These are phyloP conservation scores for Potentilla sterilis DNA, from an alignment of 306 rosid genomes.

Conservation along the genomic window DNA sequence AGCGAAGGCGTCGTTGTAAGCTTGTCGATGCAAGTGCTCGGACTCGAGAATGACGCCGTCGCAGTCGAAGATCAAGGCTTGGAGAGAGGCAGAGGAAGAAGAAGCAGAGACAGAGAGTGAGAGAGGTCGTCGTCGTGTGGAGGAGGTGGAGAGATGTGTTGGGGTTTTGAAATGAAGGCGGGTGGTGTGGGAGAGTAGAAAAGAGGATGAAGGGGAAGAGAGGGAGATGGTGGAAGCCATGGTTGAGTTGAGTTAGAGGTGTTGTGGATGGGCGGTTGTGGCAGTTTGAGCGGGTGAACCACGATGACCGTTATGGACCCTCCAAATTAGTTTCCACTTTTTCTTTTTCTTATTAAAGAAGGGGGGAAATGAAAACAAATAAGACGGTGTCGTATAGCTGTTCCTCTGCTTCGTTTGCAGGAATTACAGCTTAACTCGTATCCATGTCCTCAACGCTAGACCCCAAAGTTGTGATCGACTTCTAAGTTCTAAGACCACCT, in stretches of 20 bases:
- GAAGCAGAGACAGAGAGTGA: slow-evolving; percentile 50
- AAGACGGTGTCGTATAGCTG: too few species aligned
- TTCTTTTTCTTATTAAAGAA: background rate
- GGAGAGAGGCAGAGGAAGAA: slow-evolving; percentile 34
- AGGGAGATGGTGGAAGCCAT: slow-evolving; percentile 53
- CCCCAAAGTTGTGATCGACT: too few species aligned
- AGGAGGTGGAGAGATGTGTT: slow-evolving; percentile 10
- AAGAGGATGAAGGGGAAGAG: slow-evolving; percentile 27
- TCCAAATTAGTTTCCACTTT: slow-evolving; percentile 10
- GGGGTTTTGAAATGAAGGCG: slow-evolving; percentile 16
- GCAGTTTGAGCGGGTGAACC: slow-evolving; percentile 26
- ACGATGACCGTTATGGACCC: slow-evolving; percentile 37
- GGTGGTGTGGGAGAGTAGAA: slow-evolving; percentile 27
- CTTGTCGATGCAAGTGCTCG: slow-evolving; percentile 91
- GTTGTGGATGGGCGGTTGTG: slow-evolving; percentile 44
- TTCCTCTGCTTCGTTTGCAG: too few species aligned
- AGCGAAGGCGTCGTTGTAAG: slow-evolving; percentile 80
- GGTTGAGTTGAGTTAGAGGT: slow-evolving; percentile 1
- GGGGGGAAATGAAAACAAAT: too few species aligned
- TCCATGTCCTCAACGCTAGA: too few species aligned
- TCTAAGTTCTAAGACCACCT: too few species aligned
- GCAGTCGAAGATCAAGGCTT: slow-evolving; percentile 87
- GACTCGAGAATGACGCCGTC: slow-evolving; percentile 92
- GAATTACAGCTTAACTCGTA: too few species aligned
- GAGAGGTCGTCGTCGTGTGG: slow-evolving; percentile 22